Evolutionary conservation across 306 rosid species (phyloP).

Genomic region (Quillaja saponaria): DNA sequence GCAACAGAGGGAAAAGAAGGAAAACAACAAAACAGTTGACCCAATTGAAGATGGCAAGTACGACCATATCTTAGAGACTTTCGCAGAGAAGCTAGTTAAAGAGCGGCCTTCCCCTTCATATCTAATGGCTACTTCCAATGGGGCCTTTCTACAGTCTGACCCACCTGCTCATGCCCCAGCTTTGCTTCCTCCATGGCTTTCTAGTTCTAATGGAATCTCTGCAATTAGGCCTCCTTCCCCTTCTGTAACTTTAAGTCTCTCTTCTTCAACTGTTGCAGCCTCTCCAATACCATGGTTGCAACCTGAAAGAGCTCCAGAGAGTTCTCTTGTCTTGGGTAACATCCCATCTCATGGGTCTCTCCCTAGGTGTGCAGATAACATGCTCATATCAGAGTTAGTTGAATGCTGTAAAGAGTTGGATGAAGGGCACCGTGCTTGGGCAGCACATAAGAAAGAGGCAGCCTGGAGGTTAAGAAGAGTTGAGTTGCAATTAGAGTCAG

Average conservation of each 20-base stretch:
- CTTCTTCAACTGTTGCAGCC: slow-evolving; percentile 70
- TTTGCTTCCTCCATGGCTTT: slow-evolving; percentile 89
- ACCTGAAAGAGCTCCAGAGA: slow-evolving; percentile 66
- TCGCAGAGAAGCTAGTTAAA: slow-evolving; percentile 69
- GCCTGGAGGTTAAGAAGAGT: slow-evolving; percentile 86
- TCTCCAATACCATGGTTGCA: slow-evolving; percentile 82
- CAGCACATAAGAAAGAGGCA: slow-evolving; percentile 81
- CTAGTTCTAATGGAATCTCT: slow-evolving; percentile 53
- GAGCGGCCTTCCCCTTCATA: slow-evolving; percentile 49
- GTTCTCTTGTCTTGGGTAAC: slow-evolving; percentile 45
- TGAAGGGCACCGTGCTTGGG: slow-evolving; percentile 81
- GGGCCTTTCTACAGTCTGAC: slow-evolving; percentile 63
- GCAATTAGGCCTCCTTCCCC: slow-evolving; percentile 73
- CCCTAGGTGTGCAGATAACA: slow-evolving; percentile 54
- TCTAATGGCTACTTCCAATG: slow-evolving; percentile 79
- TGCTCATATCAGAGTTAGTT: slow-evolving; percentile 60
- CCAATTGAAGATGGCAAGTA: slow-evolving; percentile 70
- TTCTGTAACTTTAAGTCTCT: slow-evolving; percentile 79
- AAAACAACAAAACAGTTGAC: slow-evolving; percentile 42
- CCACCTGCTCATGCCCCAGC: slow-evolving; percentile 49
- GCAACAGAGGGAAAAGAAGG: slow-evolving; percentile 75
- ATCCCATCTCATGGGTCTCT: slow-evolving; percentile 56
- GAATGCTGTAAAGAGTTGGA: slow-evolving; percentile 91
- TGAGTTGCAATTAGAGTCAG: slow-evolving; percentile 88
- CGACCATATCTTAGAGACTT: slow-evolving; percentile 71